A percentile compares a stretch with the other conserved stretches of the same genome.
These are phyloP conservation scores for Aschersonia sp. DNA, from an alignment of 2,329 filamentous ascomycete genomes.

Conservation along the genomic window DNA sequence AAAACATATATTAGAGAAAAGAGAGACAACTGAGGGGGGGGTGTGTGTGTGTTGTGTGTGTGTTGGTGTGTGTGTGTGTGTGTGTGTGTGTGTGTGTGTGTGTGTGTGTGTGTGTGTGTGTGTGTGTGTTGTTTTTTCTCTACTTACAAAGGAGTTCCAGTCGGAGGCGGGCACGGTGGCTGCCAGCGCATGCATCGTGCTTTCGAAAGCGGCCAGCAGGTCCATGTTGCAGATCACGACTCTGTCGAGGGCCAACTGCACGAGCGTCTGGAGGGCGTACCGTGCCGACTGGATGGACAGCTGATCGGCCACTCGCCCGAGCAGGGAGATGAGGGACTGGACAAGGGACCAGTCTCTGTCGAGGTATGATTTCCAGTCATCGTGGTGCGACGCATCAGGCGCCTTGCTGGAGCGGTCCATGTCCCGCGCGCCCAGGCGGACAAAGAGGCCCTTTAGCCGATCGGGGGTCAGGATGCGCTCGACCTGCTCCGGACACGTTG, in stretches of 20 bases:
- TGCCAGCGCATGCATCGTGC: constrained; percentile 28
- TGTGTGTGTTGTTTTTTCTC: background rate
- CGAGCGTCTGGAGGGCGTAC: constrained; percentile 29
- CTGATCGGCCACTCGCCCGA: constrained; percentile 21
- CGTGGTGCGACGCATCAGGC: constrained; percentile 9
- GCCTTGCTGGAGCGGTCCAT: constrained; percentile 22
- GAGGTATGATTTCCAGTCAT: constrained; percentile 13
- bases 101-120: too few relatives aligned
- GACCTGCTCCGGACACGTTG: constrained; percentile 27
- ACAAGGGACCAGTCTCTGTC: constrained; percentile 32
- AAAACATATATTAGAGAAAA: too few relatives aligned
- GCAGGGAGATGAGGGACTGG: constrained; percentile 25
- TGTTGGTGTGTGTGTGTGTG: too few relatives aligned
- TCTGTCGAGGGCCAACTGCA: constrained; percentile 41
- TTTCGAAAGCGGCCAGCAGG: constrained; percentile 24
- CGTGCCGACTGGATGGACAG: constrained; percentile 19
- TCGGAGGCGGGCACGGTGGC: constrained; percentile 20
- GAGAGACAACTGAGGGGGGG: too few relatives aligned
- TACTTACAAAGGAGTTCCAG: constrained; percentile 29
- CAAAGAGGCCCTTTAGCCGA: constrained; percentile 39
- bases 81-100: too few relatives aligned
- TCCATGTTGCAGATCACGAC: constrained; percentile 28
- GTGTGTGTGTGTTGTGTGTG: too few relatives aligned
- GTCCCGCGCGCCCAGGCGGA: constrained; percentile 34
- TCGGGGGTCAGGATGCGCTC: constrained; percentile 27